phyloP scores from a whole-genome alignment of 805 yeast species.

The Kluyveromyces nonfermentans region DNA sequence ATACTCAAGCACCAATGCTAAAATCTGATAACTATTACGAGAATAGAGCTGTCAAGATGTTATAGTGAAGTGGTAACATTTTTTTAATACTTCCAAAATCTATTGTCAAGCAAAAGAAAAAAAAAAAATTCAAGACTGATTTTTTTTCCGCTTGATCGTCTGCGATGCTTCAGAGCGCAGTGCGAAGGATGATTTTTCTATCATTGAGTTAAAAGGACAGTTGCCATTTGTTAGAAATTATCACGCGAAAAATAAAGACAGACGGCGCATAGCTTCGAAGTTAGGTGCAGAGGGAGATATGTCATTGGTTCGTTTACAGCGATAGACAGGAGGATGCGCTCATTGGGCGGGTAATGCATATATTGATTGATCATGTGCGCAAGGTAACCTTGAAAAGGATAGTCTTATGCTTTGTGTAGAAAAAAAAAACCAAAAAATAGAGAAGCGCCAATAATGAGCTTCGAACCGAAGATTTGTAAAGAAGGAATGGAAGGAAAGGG shows the following conservation, averaged over 20 bases:
- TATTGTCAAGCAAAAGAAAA: not conserved
- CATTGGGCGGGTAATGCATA: conserved; percentile 2
- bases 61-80: not conserved
- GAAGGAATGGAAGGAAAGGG: too few species aligned
- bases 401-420: too few species aligned
- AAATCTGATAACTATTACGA: too few species aligned
- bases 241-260: not conserved
- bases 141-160: too few species aligned
- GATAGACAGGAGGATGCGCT: too few species aligned
- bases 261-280: not conserved
- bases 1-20: not conserved
- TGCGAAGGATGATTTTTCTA: not conserved
- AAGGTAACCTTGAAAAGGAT: too few species aligned
- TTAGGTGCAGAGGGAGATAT: not conserved
- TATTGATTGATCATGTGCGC: too few species aligned
- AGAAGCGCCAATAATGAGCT: too few species aligned
- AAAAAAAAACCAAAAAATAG: too few species aligned
- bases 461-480: too few species aligned
- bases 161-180: not conserved
- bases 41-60: too few species aligned
- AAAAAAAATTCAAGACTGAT: not conserved
- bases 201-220: not conserved
- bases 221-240: not conserved
- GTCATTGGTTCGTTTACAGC: conserved; percentile 1
- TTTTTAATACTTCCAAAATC: not conserved